Evolutionary conservation across 352 stramenopile genomes (phyloP), one percentile per base, ranked within the genome.

Genomic region (Globisporangium splendens): DNA sequence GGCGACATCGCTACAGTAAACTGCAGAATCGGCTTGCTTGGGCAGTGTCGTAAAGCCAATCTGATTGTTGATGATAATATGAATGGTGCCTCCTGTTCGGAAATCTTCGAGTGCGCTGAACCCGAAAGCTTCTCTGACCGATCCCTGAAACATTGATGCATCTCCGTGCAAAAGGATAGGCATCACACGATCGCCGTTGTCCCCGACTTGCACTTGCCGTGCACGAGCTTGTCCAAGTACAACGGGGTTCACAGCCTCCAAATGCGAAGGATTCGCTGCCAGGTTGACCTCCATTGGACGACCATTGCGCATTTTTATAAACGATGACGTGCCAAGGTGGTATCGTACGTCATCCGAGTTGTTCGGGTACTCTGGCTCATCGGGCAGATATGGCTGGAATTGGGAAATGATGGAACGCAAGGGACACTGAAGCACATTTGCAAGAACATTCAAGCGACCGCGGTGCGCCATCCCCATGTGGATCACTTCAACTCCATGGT

Each of bases 31-130:
- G 47, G 87, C 94, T 65, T 99, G 92, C 65, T 97, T 97, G 15
- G 97, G 96, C 62, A 99, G 85, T 10, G 97, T 99, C n/a, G 98
- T 99, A 73, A 99, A 99, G 15, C 86, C 90, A 21, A 97, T 94
- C 72, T 98, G 95, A 67, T 99, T 99, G 79, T 99, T 99, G 56
- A 99, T 97, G 62, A 99, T 96, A 15, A 99, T 91, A 72, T 99
- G 97, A 63, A 99, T 96, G 15, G 96, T 99, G 48, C 98, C 98
- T 46, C 97, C 97, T 12, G 97, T 98, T 57, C 88, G 86, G 73
- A 99, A 99, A 43, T 98, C 86, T 38, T 90, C 74, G 15, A 99
- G 88, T 21, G 79, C 82, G 51, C 76, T 92, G 49, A 97, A 93
- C 1, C 78, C 84, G 57, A 96, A 77, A 11, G 85, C 75, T 63